Evolutionary conservation across 2,329 filamentous ascomycete genomes (phyloP).

Genomic region (Parastagonospora nodorum): DNA sequence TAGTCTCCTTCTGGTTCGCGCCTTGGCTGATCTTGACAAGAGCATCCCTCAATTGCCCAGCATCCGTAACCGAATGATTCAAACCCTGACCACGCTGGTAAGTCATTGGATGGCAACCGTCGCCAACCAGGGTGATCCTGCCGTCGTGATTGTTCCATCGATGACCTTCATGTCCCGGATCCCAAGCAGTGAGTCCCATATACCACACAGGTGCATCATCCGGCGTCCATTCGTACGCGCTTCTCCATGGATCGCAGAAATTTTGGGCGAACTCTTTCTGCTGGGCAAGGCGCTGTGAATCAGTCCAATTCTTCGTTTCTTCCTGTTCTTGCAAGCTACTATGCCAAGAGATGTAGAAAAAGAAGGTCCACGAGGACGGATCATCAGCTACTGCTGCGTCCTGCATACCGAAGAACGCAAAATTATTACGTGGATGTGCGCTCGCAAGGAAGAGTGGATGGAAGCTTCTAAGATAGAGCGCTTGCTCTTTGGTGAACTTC

Average conservation of each 20-base stretch:
- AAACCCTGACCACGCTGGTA: conserved; percentile 55
- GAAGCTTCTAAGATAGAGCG: conserved; percentile 50
- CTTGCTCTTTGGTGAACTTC: conserved; percentile 50
- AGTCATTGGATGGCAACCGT: conserved; percentile 51
- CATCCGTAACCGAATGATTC: conserved; percentile 55
- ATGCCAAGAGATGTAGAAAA: conserved; percentile 56
- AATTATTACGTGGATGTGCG: conserved; percentile 51
- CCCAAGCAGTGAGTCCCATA: conserved; percentile 44
- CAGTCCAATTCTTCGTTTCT: conserved; percentile 41
- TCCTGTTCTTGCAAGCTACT: conserved; percentile 49
- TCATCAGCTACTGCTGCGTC: conserved; percentile 45
- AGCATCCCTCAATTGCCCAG: conserved; percentile 45
- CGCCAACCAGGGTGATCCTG: conserved; percentile 46
- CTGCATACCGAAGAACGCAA: conserved; percentile 55
- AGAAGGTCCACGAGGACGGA: conserved; percentile 52
- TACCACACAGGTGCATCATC: conserved; percentile 42
- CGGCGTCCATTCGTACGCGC: conserved; percentile 41
- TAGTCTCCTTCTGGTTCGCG: conserved; percentile 28
- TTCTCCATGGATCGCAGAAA: conserved; percentile 54
- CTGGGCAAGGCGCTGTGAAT: conserved; percentile 46
- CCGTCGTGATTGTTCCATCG: conserved; percentile 44
- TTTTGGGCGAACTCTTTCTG: conserved; percentile 46
- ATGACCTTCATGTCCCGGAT: conserved; percentile 34
- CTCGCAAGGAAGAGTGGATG: conserved; percentile 53
- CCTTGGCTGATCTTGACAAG: conserved; percentile 32